phyloP scores from a whole-genome alignment of 805 yeast genomes.

The Kuraishia ogatae region DNA sequence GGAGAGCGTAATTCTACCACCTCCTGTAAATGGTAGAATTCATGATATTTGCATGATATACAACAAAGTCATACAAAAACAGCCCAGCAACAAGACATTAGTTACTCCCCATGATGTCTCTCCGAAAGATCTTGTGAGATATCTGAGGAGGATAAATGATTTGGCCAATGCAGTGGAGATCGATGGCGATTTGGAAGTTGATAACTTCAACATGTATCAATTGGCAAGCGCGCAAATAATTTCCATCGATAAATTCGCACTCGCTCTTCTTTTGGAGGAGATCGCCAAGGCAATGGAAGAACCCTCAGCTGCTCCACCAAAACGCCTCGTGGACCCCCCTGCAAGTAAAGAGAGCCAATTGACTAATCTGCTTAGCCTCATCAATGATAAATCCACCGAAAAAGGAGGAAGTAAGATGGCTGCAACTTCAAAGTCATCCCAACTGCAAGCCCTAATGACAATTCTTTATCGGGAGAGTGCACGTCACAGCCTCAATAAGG shows the following conservation, averaged over 20 bases:
- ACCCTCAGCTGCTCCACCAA: background rate
- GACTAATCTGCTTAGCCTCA: background rate
- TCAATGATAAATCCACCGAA: background rate
- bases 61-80: too few relatives aligned
- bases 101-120: background rate
- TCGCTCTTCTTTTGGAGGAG: background rate
- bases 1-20: background rate
- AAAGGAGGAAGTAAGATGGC: slow-evolving; percentile 2
- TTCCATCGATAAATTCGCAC: background rate
- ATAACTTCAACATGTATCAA: background rate
- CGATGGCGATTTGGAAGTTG: background rate
- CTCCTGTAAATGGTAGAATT: background rate
- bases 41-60: background rate
- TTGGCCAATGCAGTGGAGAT: background rate
- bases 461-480: slow-evolving; percentile 24
- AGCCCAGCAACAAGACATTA: background rate
- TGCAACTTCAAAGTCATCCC: slow-evolving; percentile 16
- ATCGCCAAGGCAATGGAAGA: too few relatives aligned
- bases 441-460: slow-evolving; percentile 16
- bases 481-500: slow-evolving; percentile 27
- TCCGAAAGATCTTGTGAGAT: background rate
- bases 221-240: background rate
- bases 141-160: background rate
- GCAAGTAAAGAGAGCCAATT: background rate
- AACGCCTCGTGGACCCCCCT: too few relatives aligned